Evolutionary conservation across 805 yeast genomes (phyloP).

Genomic region (Candida ponderosae): DNA sequence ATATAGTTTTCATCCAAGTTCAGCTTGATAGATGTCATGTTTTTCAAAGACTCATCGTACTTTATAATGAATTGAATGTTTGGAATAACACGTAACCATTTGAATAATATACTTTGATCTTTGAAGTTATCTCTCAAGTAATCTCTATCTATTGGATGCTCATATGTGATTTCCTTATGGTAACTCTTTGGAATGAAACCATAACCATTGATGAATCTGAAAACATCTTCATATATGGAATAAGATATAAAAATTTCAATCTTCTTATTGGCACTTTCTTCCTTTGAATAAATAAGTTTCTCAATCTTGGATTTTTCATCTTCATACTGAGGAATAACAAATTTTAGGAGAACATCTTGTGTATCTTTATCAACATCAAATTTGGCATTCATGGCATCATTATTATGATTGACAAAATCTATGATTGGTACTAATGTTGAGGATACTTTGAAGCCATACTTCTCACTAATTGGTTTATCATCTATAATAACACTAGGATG

Average conservation of each 20-base stretch:
- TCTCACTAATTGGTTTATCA: neutral
- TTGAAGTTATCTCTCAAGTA: conserved; percentile 6
- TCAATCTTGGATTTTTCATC: conserved; percentile 2
- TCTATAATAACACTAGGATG: conserved; percentile 3
- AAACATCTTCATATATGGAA: conserved; percentile 33
- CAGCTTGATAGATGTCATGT: conserved; percentile 14
- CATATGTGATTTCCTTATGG: conserved; percentile 18
- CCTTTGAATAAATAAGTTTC: neutral
- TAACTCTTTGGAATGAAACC: conserved; percentile 36
- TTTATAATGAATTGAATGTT: conserved; percentile 29
- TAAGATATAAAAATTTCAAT: conserved; percentile 38
- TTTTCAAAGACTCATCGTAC: conserved; percentile 12
- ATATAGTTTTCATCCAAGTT: conserved; percentile 25
- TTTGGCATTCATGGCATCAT: conserved; percentile 36
- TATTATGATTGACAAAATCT: conserved; percentile 61
- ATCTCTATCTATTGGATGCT: conserved; percentile 24
- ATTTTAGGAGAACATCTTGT: conserved; percentile 34
- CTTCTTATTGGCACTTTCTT: neutral
- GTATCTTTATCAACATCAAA: conserved; percentile 50
- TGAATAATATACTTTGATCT: conserved; percentile 21
- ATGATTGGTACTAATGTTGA: conserved; percentile 57
- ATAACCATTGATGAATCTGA: conserved; percentile 31
- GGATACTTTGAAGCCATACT: conserved; percentile 36
- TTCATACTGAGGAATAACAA: conserved; percentile 11
- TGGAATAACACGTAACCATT: conserved; percentile 30